These are phyloP conservation scores for Pseudogymnoascus sp. DNA, from an alignment of 2,329 filamentous ascomycete genomes.

Conservation along the genomic window DNA sequence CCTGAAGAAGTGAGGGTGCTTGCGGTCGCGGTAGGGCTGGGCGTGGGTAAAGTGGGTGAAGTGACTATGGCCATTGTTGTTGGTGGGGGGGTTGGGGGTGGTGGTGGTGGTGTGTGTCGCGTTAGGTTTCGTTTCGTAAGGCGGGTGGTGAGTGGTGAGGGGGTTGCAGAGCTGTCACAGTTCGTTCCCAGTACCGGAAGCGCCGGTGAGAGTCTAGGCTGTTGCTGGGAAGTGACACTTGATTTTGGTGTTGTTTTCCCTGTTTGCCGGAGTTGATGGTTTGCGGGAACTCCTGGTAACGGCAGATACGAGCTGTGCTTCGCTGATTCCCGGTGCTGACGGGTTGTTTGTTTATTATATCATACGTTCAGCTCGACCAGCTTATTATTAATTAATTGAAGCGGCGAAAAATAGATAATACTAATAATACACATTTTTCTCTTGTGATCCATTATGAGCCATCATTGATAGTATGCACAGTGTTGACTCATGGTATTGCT, in stretches of 20 bases:
- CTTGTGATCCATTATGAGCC: constrained; percentile 15
- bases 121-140: constrained; percentile 1
- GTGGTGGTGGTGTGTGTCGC: neutral
- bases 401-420: neutral
- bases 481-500: constrained; percentile 5
- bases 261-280: neutral
- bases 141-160: neutral
- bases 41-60: neutral
- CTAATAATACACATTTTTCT: neutral
- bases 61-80: neutral
- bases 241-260: neutral
- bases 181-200: constrained; percentile 1
- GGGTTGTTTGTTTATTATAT: neutral
- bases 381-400: constrained; percentile 3
- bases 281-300: neutral
- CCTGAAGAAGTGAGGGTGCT: constrained; percentile 7
- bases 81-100: neutral
- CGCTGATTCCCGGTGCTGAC: neutral
- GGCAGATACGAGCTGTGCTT: constrained; percentile 3
- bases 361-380: neutral
- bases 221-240: constrained; percentile 1
- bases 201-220: neutral
- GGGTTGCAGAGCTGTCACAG: too few relatives aligned
- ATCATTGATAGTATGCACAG: constrained; percentile 18
- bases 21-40: constrained; percentile 4